Conservation (phyloP, 2,329 filamentous ascomycete species). For the Leptodontidium sp. region DNA sequence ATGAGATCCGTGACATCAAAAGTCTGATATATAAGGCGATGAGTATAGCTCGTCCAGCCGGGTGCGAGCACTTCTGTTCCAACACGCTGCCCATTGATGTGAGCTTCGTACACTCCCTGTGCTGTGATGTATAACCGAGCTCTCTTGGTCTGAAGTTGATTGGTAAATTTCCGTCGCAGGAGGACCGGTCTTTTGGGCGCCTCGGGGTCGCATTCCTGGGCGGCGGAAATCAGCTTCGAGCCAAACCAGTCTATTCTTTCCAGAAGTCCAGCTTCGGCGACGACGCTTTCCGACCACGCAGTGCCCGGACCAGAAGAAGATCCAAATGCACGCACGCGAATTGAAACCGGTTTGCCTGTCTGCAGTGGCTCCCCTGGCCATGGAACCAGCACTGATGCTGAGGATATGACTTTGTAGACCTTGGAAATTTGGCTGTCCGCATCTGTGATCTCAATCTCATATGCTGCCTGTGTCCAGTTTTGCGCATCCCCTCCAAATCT, state of each 20-base stretch:
- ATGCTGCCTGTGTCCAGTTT: conserved; percentile 54
- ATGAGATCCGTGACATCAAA: conserved; percentile 58
- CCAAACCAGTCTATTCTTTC: conserved; percentile 23
- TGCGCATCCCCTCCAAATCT: conserved; percentile 50
- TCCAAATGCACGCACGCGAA: conserved; percentile 45
- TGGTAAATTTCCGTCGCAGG: conserved; percentile 47
- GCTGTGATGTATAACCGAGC: conserved; percentile 50
- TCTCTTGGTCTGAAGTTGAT: conserved; percentile 22
- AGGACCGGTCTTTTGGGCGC: conserved; percentile 40
- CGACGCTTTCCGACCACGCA: conserved; percentile 43
- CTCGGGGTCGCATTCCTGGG: background rate
- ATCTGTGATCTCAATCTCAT: conserved; percentile 53
- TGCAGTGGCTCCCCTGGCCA: conserved; percentile 52
- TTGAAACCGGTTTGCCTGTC: conserved; percentile 41
- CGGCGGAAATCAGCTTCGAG: background rate
- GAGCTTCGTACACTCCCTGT: conserved; percentile 48
- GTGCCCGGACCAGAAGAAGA: conserved; percentile 21
- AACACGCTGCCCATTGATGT: conserved; percentile 48
- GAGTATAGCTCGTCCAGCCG: conserved; percentile 54
- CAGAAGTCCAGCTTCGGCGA: conserved; percentile 49
- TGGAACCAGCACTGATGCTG: conserved; percentile 51
- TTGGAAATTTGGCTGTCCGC: conserved; percentile 1
- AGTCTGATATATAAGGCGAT: conserved; percentile 59
- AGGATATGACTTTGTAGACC: conserved; percentile 20
- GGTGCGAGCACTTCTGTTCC: conserved; percentile 49